Evolutionary conservation across 768 basidiomycete species (phyloP), one percentile per base, ranked within the genome.

Genomic region (Scleroderma bovista): DNA sequence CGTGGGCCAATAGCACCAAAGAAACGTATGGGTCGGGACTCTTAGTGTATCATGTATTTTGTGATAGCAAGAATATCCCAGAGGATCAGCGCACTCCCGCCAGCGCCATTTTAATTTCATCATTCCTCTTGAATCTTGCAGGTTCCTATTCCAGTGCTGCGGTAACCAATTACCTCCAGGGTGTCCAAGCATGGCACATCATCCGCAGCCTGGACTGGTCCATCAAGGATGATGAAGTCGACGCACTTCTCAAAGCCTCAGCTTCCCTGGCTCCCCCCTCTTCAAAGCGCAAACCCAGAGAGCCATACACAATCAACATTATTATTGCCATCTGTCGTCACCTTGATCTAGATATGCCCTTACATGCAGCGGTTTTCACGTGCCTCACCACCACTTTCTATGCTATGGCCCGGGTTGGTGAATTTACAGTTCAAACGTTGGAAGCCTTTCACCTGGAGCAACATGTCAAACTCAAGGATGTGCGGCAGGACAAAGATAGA

Each of bases 181-280:
- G 69, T 0, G 38, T 79, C 0, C 54, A 67, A 3, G 75, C 76
- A 3, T 80, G 76, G 77, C 76, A 80, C 52, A 58, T 70, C 0
- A 40, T 78, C 0, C 75, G 78, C 45, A 61, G 72, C 0, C 8
- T 68, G 0, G 16, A 16, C 0, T 78, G 74, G 75, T 16, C 9
- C 13, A 44, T 50, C 40, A 51, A 60, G 36, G 16, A 38, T 1
- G 19, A 39, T 0, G 60, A 61, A 23, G n/a, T 59, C 11, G 54
- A 64, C 2, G 46, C 53, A 1, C 19, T 60, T 1, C n/a, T 67
- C 0, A 12, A 50, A 17, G 56, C 50, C 1, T 44, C 41, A 0
- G 6, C 23, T 0, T 23, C n/a, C 1, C 34, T 55, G 10, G 44
- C 51, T 3, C 51, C 54, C 1, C 1, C 39, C 2, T 23, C 45